Conservation (phyloP, 2,329 filamentous ascomycete species). For the Arthrobotrys pseudoclavata region DNA sequence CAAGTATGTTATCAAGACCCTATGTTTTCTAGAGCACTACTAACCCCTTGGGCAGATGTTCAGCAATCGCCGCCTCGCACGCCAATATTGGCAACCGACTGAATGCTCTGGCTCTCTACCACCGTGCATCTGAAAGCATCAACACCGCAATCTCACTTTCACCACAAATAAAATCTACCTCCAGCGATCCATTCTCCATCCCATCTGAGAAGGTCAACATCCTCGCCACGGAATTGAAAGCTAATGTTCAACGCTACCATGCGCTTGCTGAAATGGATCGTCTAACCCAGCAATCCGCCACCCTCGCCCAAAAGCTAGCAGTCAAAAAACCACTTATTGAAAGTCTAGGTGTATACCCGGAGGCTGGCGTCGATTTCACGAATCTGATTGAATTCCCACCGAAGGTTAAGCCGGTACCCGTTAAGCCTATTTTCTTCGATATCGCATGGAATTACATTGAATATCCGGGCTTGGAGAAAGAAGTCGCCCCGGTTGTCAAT, state of each 20-base stretch:
- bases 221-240: conserved; percentile 75
- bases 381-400: conserved; percentile 91
- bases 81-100: conserved; percentile 78
- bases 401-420: conserved; percentile 82
- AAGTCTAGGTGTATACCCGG: conserved; percentile 80
- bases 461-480: conserved; percentile 76
- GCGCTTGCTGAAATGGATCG: conserved; percentile 84
- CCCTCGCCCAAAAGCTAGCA: conserved; percentile 69
- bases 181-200: conserved; percentile 77
- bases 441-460: conserved; percentile 98
- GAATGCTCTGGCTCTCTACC: conserved; percentile 87
- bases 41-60: conserved; percentile 71
- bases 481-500: conserved; percentile 50
- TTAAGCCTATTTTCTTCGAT: conserved; percentile 96
- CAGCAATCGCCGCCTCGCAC: conserved; percentile 88
- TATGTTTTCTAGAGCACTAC: neutral
- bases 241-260: conserved; percentile 82
- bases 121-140: conserved; percentile 73
- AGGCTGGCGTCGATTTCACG: conserved; percentile 77
- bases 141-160: conserved; percentile 68
- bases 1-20: conserved; percentile 71
- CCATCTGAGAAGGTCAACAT: conserved; percentile 72
- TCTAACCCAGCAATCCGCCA: conserved; percentile 41
- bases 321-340: conserved; percentile 77
- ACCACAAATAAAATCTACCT: conserved; percentile 66